These are phyloP conservation scores for Davidsoniella eucalypti DNA, from an alignment of 2,329 filamentous ascomycete species.

Conservation along the genomic window DNA sequence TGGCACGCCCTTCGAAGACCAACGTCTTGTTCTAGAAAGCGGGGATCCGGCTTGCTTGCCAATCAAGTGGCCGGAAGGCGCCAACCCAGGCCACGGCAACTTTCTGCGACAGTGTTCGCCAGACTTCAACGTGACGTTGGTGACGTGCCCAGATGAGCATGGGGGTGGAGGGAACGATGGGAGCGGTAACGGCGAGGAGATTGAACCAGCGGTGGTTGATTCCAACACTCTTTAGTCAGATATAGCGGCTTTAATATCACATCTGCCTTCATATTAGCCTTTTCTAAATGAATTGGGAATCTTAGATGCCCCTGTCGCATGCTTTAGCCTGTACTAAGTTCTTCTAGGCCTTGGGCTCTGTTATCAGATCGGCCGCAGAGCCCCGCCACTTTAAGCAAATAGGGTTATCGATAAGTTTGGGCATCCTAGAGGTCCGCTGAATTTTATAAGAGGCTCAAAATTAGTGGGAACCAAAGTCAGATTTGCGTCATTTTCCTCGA, in stretches of 20 bases:
- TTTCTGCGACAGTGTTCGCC: slow-evolving; percentile 14
- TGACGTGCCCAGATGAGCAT: background rate
- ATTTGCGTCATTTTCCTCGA: no score
- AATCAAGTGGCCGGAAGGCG: slow-evolving; percentile 23
- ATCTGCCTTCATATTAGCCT: no score
- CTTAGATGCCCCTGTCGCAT: no score
- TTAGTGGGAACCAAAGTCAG: no score
- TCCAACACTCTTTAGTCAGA: background rate
- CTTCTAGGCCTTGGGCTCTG: background rate
- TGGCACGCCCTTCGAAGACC: slow-evolving; percentile 23
- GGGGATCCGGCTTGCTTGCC: slow-evolving; percentile 19
- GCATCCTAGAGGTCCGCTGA: no score
- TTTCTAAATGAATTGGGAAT: no score
- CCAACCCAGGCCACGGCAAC: slow-evolving; percentile 22
- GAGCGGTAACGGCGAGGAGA: background rate
- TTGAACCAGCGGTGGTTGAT: no score
- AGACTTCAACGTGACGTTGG: slow-evolving; percentile 4
- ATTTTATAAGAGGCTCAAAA: background rate
- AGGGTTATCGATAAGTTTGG: slow-evolving; percentile 7
- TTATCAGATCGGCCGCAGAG: slow-evolving; percentile 4
- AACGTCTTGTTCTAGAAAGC: slow-evolving; percentile 20
- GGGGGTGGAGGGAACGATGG: background rate
- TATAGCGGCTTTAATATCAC: background rate
- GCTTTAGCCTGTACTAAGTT: no score
- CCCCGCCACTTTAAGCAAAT: background rate